A percentile compares a stretch with the other conserved stretches of the same genome.
These are phyloP conservation scores for Peribolospora baueri DNA, from an alignment of 768 basidiomycete genomes.

Conservation along the genomic window DNA sequence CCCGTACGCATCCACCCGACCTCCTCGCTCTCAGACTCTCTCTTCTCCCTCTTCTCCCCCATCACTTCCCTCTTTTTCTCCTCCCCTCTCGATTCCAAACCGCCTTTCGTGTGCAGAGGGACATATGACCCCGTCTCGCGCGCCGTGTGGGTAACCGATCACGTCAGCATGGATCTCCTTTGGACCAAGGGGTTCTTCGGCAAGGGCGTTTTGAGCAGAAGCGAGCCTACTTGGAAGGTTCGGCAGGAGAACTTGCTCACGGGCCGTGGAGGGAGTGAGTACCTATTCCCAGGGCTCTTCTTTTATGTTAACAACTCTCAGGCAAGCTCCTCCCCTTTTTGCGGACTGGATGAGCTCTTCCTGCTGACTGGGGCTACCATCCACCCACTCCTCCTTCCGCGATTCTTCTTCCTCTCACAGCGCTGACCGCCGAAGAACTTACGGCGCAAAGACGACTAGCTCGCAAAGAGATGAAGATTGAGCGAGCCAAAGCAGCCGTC, in stretches of 20 bases:
- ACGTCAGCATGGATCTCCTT: slow-evolving; percentile 38
- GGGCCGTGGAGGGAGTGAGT: slow-evolving; percentile 33
- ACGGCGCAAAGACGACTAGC: slow-evolving; percentile 67
- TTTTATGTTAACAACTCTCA: neutral
- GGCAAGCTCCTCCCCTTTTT: neutral
- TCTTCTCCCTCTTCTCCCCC: slow-evolving; percentile 21
- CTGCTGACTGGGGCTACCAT: neutral
- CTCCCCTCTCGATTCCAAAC: slow-evolving; percentile 35
- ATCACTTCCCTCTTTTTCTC: slow-evolving; percentile 30
- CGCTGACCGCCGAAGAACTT: slow-evolving; percentile 68
- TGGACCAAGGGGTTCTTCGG: slow-evolving; percentile 92
- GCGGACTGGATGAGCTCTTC: neutral
- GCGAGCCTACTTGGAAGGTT: slow-evolving; percentile 80
- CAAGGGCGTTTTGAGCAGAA: slow-evolving; percentile 78
- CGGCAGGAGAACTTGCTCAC: slow-evolving; percentile 45
- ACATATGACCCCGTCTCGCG: slow-evolving; percentile 50
- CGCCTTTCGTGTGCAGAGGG: slow-evolving; percentile 42
- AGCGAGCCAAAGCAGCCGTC: too few relatives aligned
- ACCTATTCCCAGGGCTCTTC: slow-evolving; percentile 12
- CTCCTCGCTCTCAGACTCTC: slow-evolving; percentile 17
- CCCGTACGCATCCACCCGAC: slow-evolving; percentile 30
- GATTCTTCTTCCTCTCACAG: slow-evolving; percentile 18
- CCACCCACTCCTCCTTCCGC: too few relatives aligned
- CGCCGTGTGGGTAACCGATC: slow-evolving; percentile 62
- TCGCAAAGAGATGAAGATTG: slow-evolving; percentile 67